Evolutionary conservation across 495 filamentous ascomycete species (phyloP), one percentile per base, ranked within the genome.

Genomic region (Lophiotrema nucula): DNA sequence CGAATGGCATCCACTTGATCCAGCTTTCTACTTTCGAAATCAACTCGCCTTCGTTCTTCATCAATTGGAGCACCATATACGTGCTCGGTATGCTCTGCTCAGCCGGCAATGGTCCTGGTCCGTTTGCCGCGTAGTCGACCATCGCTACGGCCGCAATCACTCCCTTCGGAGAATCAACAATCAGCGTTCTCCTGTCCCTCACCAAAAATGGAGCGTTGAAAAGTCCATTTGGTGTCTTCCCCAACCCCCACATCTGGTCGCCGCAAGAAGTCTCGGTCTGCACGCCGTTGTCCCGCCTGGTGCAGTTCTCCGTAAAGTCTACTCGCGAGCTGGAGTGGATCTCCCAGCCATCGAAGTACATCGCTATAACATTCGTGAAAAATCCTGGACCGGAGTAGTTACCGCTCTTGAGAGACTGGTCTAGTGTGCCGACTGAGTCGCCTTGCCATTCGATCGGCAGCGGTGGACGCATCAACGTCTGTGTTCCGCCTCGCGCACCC

Each of bases 1-100:
- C 52, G 35, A 46, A 35, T 1, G 52, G 52, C 52, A 55, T 47
- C 52, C 52, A 55, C 23, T 45, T 47, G 19, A 55, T 19, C 52
- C 28, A 31, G 10, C 52, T 37, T 19, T 55, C 52, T 21, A 55
- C 52, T 15, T 42, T 28, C 3, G 4, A 2, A 3, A 55, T 37
- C 41, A 25, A 12, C 1, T 31, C 23, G 47, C 37, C 37, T 15
- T 47, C 25, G 16, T 35, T 26, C 18, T 55, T 55, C n/a, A 55
- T 37, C 39, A 55, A 24, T 19, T 45, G 41, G 2, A 22, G 13
- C 3, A 55, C n/a, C 52, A 55, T 28, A 55, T 55, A 45, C 1
- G 26, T 55, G 37, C 52, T 46, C 21, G 24, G 38, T 27, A 46
- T 27, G 3, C 2, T 55, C 28, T 28, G 23, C 45, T 42, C 18